Evolutionary conservation across 768 basidiomycete genomes (phyloP), one percentile per base, ranked within the genome.

Genomic region (Serpula lacrymans): DNA sequence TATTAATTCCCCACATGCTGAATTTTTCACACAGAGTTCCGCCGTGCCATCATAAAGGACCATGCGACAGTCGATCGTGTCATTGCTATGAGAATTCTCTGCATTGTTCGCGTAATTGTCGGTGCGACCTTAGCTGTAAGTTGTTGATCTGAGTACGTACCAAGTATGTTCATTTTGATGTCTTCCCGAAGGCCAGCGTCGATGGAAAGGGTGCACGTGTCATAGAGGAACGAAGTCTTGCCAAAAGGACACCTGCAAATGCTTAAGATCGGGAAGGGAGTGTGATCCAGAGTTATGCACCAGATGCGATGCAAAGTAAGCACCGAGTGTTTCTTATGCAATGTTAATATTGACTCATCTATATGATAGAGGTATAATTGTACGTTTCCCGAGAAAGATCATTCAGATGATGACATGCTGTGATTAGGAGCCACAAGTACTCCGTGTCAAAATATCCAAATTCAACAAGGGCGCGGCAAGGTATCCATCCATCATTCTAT

Each of bases 251-350:
- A 40, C 24, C 3, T 80, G 78, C 48, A 26, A 51, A 1, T 81
- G 80, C 55, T 37, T 24, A 1, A 36, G 26, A 5, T 18, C 50
- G 0, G 29, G 20, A 0, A 61, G 72, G 34, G 78, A 81, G 52
- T 82, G 80, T 45, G 66, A 74, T 43, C 78, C 78, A 13, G 75
- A 75, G 8, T 39, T 72, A 4, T 82, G 80, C 50, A 23, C 47
- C 0, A 49, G 33, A 1, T 79, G 77, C 46, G 58, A 69, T 54
- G 67, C 72, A 41, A 59, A 67, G 71, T 70, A 38, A 48, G 60
- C 53, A 38, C 9, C 3, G 11, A 6, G 8, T 27, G 3, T 1
- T 21, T 3, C 6, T 24, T 40, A 1, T 1, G 16, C 37, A 12
- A 24, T 38, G 1, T 43, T 14, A 35, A 17, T 3, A 21, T 27